phyloP scores from a whole-genome alignment of 2,329 filamentous ascomycete species.

The Scopulariopsis brevicaulis region DNA sequence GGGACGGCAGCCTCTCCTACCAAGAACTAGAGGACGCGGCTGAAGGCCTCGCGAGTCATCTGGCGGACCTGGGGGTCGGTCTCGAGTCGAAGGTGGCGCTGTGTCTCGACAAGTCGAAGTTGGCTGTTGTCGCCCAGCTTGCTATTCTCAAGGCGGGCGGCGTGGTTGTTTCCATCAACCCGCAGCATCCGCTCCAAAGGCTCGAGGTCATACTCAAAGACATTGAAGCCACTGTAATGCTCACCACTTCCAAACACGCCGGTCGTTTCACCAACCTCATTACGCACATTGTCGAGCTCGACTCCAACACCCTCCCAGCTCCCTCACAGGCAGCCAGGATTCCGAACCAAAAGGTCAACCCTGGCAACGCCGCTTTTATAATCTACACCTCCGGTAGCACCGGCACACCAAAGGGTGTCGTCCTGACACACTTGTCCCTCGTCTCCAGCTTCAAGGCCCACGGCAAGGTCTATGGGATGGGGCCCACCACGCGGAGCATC shows the following conservation, averaged over 20 bases:
- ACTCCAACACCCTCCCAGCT: background rate
- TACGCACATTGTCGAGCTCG: background rate
- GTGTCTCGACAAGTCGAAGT: slow-evolving; percentile 37
- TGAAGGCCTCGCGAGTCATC: slow-evolving; percentile 24
- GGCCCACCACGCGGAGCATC: slow-evolving; percentile 27
- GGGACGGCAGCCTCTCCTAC: slow-evolving; percentile 37
- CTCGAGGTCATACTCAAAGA: slow-evolving; percentile 31
- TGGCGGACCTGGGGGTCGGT: slow-evolving; percentile 22
- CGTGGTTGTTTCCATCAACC: slow-evolving; percentile 33
- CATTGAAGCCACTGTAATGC: slow-evolving; percentile 23
- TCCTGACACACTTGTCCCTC: slow-evolving; percentile 35
- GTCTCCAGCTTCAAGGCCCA: slow-evolving; percentile 31
- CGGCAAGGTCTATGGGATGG: slow-evolving; percentile 28
- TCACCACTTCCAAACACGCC: slow-evolving; percentile 18
- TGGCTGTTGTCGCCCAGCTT: slow-evolving; percentile 30
- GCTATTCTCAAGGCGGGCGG: slow-evolving; percentile 35
- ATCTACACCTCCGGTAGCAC: slow-evolving; percentile 58
- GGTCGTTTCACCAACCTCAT: background rate
- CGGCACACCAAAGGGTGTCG: slow-evolving; percentile 51
- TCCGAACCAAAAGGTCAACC: slow-evolving; percentile 23
- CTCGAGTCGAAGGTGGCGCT: slow-evolving; percentile 30
- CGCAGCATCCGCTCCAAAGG: slow-evolving; percentile 31
- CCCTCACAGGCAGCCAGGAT: background rate
- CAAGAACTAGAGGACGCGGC: slow-evolving; percentile 29
- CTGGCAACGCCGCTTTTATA: slow-evolving; percentile 34